Evolutionary conservation across 306 rosid genomes (phyloP).

Genomic region (Citrullus amarus): DNA sequence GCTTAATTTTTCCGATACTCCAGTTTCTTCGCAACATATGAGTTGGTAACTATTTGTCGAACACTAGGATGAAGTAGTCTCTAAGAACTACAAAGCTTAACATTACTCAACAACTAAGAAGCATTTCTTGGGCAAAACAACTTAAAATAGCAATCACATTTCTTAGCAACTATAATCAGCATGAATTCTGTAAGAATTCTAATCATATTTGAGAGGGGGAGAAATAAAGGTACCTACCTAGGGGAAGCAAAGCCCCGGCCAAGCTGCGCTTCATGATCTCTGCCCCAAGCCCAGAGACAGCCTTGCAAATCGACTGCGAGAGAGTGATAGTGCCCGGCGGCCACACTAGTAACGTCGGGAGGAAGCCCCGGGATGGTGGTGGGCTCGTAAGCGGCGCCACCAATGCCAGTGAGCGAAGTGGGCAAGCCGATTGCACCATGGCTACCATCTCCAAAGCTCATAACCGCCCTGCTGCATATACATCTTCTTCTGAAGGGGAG

Average conservation of each 20-base stretch:
- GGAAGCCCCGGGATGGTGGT: constrained; percentile 45
- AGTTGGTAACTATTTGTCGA: neutral
- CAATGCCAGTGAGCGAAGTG: constrained; percentile 35
- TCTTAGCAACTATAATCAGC: neutral
- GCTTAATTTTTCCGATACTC: neutral
- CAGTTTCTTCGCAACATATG: neutral
- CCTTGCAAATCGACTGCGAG: constrained; percentile 54
- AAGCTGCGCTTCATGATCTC: constrained; percentile 78
- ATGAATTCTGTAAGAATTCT: neutral
- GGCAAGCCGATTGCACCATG: constrained; percentile 77
- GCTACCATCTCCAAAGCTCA: constrained; percentile 89
- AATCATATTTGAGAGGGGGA: neutral
- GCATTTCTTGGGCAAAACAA: neutral
- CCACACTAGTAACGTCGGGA: constrained; percentile 30
- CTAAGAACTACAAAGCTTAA: neutral
- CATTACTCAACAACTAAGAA: neutral
- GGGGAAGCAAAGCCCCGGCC: constrained; percentile 53
- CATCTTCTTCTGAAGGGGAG: constrained; percentile 21
- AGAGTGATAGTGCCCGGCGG: constrained; percentile 84
- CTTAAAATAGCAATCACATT: neutral
- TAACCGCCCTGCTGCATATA: constrained; percentile 36
- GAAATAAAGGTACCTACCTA: constrained; percentile 33
- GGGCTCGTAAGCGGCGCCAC: constrained; percentile 63
- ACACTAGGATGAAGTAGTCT: neutral
- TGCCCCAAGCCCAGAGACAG: constrained; percentile 82